These are phyloP conservation scores for Wickerhamiella cacticola DNA, from an alignment of 805 yeast species.

Conservation along the genomic window DNA sequence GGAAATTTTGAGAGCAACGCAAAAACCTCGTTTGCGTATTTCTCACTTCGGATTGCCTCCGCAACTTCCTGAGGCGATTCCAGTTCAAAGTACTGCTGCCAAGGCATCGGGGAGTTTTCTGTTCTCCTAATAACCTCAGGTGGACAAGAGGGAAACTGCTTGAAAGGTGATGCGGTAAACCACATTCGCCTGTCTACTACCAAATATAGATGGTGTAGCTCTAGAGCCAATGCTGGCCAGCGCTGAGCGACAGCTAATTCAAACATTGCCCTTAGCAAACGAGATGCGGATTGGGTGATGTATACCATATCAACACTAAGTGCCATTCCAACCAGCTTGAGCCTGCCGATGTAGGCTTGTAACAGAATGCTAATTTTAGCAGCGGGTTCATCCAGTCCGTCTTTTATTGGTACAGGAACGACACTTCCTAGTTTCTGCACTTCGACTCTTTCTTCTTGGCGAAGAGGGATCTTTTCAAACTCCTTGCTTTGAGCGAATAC, in stretches of 20 bases:
- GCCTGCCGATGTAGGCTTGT: constrained; percentile 75
- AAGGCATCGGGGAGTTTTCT: constrained; percentile 73
- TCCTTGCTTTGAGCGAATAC: constrained; percentile 75
- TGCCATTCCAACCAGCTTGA: constrained; percentile 76
- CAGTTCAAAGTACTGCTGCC: constrained; percentile 61
- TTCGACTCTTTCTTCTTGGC: constrained; percentile 77
- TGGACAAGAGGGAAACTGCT: constrained; percentile 72
- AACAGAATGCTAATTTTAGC: constrained; percentile 70
- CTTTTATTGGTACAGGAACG: constrained; percentile 81
- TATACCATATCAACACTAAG: constrained; percentile 86
- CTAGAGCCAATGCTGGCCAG: constrained; percentile 56
- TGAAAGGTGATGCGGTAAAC: constrained; percentile 71
- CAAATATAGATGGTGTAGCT: constrained; percentile 54
- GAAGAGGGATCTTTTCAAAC: constrained; percentile 67
- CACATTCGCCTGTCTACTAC: constrained; percentile 75
- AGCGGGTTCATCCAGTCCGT: constrained; percentile 46
- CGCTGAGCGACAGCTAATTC: constrained; percentile 60
- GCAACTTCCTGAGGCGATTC: constrained; percentile 64
- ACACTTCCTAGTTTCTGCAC: constrained; percentile 52
- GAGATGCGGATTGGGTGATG: constrained; percentile 84
- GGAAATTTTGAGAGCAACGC: constrained; percentile 66
- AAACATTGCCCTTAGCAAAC: constrained; percentile 72
- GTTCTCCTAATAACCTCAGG: constrained; percentile 54
- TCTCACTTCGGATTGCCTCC: constrained; percentile 63
- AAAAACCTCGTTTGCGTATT: constrained; percentile 41